A percentile compares a stretch with the other conserved stretches of the same genome.
These are phyloP conservation scores for Ceratocystis papillata DNA, from an alignment of 2,329 filamentous ascomycete species.

Conservation along the genomic window DNA sequence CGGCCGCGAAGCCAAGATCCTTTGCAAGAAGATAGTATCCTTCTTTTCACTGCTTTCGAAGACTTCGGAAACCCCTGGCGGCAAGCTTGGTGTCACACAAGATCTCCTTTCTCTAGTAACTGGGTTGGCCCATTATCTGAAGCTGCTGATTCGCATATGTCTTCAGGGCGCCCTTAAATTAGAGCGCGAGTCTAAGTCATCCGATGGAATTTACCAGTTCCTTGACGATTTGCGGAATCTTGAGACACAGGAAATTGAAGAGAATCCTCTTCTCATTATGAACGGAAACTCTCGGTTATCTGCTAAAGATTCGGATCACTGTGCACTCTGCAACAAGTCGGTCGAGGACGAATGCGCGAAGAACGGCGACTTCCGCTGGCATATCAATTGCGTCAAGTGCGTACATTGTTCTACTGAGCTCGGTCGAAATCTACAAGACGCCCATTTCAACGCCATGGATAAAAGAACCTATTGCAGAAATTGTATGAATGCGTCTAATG, in stretches of 20 bases:
- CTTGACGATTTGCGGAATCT: conserved; percentile 73
- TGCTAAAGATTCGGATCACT: conserved; percentile 73
- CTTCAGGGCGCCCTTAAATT: conserved; percentile 85
- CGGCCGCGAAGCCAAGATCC: conserved; percentile 86
- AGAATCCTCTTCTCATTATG: conserved; percentile 56
- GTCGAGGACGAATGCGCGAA: conserved; percentile 90
- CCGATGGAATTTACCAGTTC: conserved; percentile 70
- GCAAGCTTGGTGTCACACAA: conserved; percentile 90
- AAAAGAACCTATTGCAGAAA: conserved; percentile 59
- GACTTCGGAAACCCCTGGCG: conserved; percentile 79
- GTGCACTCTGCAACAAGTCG: conserved; percentile 66
- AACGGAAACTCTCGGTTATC: conserved; percentile 56
- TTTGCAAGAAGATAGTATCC: conserved; percentile 99
- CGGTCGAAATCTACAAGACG: conserved; percentile 55
- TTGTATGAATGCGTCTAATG: conserved; percentile 50
- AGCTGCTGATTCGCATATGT: conserved; percentile 92
- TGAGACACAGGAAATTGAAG: conserved; percentile 50
- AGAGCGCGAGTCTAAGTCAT: conserved; percentile 67
- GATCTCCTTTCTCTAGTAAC: conserved; percentile 96
- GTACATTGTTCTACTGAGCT: conserved; percentile 54
- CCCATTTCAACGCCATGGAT: conserved; percentile 57
- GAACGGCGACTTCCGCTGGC: conserved; percentile 66
- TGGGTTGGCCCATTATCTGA: conserved; percentile 90
- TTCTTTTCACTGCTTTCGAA: conserved; percentile 95
- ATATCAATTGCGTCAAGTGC: conserved; percentile 72